A percentile compares a stretch with the other conserved stretches of the same genome.
Conservation (phyloP, 2,329 filamentous ascomycete genomes). For the Fusarium xylarioides region DNA sequence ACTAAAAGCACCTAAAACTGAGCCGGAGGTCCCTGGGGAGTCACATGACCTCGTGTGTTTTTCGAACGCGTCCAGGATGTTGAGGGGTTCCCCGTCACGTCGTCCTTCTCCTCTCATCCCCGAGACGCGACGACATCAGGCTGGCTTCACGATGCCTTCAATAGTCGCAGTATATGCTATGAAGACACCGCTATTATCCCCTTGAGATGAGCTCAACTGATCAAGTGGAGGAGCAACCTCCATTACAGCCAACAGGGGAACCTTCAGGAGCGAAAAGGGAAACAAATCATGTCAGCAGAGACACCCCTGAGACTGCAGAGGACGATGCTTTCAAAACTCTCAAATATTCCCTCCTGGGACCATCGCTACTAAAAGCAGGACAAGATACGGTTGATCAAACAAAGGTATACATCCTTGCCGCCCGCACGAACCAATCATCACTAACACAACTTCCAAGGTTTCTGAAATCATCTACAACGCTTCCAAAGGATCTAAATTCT, state of each 20-base stretch:
- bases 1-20: not conserved
- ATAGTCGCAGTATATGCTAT: constrained; percentile 1
- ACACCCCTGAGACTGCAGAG: constrained; percentile 1
- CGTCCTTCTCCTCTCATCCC: constrained; percentile 4
- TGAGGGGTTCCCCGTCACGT: constrained; percentile 33
- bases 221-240: constrained; percentile 23
- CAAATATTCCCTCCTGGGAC: constrained; percentile 90
- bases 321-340: constrained; percentile 61
- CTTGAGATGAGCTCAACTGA: constrained; percentile 34
- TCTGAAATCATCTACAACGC: constrained; percentile 97
- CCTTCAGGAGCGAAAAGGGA: not conserved
- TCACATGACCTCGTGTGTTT: constrained; percentile 41
- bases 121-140: constrained; percentile 32
- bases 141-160: constrained; percentile 34
- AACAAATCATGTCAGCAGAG: constrained; percentile 2
- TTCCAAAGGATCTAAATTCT: constrained; percentile 95
- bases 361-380: constrained; percentile 91
- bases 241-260: constrained; percentile 4
- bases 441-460: constrained; percentile 61
- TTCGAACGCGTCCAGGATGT: constrained; percentile 23
- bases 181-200: not conserved
- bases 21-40: not conserved
- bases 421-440: not conserved
- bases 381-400: constrained; percentile 93
- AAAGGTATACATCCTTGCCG: constrained; percentile 62